Evolutionary conservation across 129 eudicot genomes (phyloP).

Genomic region (Lactuca sativa): DNA sequence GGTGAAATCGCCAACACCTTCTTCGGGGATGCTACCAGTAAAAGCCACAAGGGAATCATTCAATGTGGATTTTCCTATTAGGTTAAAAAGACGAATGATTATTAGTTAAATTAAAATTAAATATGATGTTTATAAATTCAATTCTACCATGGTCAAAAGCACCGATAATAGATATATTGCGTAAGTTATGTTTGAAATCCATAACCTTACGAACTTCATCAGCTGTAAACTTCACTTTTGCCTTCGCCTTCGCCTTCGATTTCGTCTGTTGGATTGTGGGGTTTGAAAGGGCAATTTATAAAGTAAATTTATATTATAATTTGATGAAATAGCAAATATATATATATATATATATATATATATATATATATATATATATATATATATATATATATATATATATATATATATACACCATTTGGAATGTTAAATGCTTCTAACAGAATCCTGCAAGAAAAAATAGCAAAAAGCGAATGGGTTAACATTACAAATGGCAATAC

Average conservation of each 20-base stretch:
- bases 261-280: neutral
- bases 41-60: slow-evolving; percentile 62
- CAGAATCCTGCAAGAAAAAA: slow-evolving; percentile 13
- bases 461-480: neutral
- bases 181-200: slow-evolving; percentile 71
- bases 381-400: no score
- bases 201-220: slow-evolving; percentile 66
- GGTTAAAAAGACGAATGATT: neutral
- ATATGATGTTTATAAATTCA: neutral
- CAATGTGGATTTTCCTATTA: slow-evolving; percentile 51
- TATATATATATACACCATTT: slow-evolving; percentile 27
- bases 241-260: no score
- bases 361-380: no score
- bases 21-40: slow-evolving; percentile 56
- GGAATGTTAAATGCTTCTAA: slow-evolving; percentile 6
- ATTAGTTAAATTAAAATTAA: no score
- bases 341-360: neutral
- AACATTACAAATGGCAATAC: neutral
- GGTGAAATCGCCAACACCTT: slow-evolving; percentile 61
- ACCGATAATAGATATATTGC: slow-evolving; percentile 83
- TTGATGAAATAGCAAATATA: neutral
- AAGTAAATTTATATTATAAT: neutral
- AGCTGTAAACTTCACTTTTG: slow-evolving; percentile 85
- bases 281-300: neutral
- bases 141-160: slow-evolving; percentile 68